Conservation (phyloP, 306 rosid genomes). For the Hippophae rhamnoides region DNA sequence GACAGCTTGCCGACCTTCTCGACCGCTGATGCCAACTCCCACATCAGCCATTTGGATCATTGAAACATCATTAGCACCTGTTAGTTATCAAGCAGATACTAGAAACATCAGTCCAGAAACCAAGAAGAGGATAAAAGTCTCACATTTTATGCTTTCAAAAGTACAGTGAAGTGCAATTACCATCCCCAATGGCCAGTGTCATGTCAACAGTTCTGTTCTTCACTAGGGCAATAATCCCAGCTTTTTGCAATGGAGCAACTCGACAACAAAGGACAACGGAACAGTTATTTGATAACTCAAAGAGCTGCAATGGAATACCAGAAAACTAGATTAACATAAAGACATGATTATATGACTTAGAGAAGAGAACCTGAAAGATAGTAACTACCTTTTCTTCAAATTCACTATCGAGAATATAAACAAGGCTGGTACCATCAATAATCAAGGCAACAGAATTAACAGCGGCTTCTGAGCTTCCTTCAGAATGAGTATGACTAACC, state of each 20-base stretch:
- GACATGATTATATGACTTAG: background rate
- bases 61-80: slow-evolving; percentile 98
- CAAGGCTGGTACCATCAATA: slow-evolving; percentile 95
- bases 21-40: slow-evolving; percentile 98
- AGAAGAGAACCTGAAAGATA: background rate
- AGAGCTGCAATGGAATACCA: slow-evolving; percentile 51
- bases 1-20: slow-evolving; percentile 99
- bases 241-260: slow-evolving; percentile 97
- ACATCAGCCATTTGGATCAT: slow-evolving; percentile 99
- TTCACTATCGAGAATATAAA: slow-evolving; percentile 85
- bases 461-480: slow-evolving; percentile 25
- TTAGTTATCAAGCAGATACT: background rate
- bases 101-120: slow-evolving; percentile 1
- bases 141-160: background rate
- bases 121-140: slow-evolving; percentile 3
- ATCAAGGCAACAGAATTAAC: slow-evolving; percentile 58
- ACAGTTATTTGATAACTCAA: slow-evolving; percentile 81
- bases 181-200: slow-evolving; percentile 98
- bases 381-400: slow-evolving; percentile 61
- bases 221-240: slow-evolving; percentile 90
- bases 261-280: slow-evolving; percentile 92
- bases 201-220: slow-evolving; percentile 89
- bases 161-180: slow-evolving; percentile 26
- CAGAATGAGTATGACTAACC: slow-evolving; percentile 21
- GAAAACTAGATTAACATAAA: slow-evolving; percentile 19